A percentile compares a stretch with the other conserved stretches of the same genome.
phyloP scores from a whole-genome alignment of 78 protist species.

The Trichosphaerium sp. region DNA sequence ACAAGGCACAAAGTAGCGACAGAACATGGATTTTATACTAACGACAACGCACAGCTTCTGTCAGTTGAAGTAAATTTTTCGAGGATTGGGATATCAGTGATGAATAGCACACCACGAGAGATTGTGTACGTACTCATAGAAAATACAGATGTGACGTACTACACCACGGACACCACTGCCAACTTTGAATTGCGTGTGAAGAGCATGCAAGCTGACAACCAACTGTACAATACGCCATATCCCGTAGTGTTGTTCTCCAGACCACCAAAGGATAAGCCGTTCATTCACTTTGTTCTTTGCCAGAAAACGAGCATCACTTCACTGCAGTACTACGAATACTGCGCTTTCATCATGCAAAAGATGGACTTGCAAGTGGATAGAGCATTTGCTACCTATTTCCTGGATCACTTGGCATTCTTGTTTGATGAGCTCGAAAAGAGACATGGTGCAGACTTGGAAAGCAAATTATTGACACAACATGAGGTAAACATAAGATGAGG shows the following conservation, averaged over 20 bases:
- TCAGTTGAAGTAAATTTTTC: too few species aligned
- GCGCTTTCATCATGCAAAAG: background rate
- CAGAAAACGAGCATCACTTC: background rate
- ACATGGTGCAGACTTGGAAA: slow-evolving; percentile 32
- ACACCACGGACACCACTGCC: too few species aligned
- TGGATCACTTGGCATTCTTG: background rate
- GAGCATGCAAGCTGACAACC: slow-evolving; percentile 45
- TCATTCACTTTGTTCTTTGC: background rate
- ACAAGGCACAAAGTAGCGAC: too few species aligned
- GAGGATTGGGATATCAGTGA: too few species aligned
- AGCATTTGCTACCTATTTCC: background rate
- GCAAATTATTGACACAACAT: slow-evolving; percentile 15
- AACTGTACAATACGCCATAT: slow-evolving; percentile 31
- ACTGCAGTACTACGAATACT: background rate
- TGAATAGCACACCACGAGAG: too few species aligned
- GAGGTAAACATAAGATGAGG: slow-evolving; percentile 20
- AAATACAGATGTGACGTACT: too few species aligned
- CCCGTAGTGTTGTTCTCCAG: slow-evolving; percentile 40
- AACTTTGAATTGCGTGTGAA: too few species aligned
- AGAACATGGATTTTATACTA: too few species aligned
- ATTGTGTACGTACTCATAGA: too few species aligned
- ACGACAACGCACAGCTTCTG: too few species aligned
- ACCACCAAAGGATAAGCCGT: too few species aligned
- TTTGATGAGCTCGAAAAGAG: background rate
- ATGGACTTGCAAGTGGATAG: background rate